A percentile compares a stretch with the other conserved stretches of the same genome.
These are phyloP conservation scores for Penicillium dipodomyicola DNA, from an alignment of 495 filamentous ascomycete genomes.

Conservation along the genomic window DNA sequence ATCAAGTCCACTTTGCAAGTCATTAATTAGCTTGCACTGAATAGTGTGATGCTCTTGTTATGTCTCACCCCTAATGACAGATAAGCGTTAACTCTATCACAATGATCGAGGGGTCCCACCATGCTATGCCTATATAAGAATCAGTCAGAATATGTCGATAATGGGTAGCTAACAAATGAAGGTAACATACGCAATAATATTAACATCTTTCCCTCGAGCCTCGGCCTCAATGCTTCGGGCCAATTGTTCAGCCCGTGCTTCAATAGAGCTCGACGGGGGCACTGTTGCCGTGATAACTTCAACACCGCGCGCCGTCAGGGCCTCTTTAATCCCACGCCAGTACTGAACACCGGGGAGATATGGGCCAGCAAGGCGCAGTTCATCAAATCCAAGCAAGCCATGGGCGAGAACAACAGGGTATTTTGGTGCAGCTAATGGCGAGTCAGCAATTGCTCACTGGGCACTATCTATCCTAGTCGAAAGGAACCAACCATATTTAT, in stretches of 20 bases:
- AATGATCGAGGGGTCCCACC: slow-evolving; percentile 41
- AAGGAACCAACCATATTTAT: slow-evolving; percentile 60
- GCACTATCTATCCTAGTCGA: neutral
- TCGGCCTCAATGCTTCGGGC: slow-evolving; percentile 61
- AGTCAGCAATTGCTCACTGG: neutral
- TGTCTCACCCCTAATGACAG: slow-evolving; percentile 45
- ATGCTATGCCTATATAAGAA: slow-evolving; percentile 61
- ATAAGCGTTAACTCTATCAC: slow-evolving; percentile 5
- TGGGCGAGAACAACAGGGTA: slow-evolving; percentile 82
- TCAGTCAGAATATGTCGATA: slow-evolving; percentile 15
- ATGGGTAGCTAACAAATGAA: neutral
- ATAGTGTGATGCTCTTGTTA: neutral
- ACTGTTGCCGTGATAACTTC: slow-evolving; percentile 81
- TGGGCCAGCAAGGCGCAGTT: slow-evolving; percentile 68
- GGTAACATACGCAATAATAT: slow-evolving; percentile 76
- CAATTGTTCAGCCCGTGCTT: slow-evolving; percentile 68
- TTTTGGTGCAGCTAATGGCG: slow-evolving; percentile 54
- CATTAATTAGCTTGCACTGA: slow-evolving; percentile 29
- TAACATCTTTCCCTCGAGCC: slow-evolving; percentile 71
- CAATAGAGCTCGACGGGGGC: slow-evolving; percentile 75
- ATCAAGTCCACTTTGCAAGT: slow-evolving; percentile 69
- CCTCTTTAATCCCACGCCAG: slow-evolving; percentile 88
- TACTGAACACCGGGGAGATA: slow-evolving; percentile 78
- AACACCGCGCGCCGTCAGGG: slow-evolving; percentile 64
- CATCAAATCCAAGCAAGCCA: slow-evolving; percentile 87